Evolutionary conservation across 2,329 filamentous ascomycete species (phyloP).

Genomic region (Pseudogymnoascus sp.): DNA sequence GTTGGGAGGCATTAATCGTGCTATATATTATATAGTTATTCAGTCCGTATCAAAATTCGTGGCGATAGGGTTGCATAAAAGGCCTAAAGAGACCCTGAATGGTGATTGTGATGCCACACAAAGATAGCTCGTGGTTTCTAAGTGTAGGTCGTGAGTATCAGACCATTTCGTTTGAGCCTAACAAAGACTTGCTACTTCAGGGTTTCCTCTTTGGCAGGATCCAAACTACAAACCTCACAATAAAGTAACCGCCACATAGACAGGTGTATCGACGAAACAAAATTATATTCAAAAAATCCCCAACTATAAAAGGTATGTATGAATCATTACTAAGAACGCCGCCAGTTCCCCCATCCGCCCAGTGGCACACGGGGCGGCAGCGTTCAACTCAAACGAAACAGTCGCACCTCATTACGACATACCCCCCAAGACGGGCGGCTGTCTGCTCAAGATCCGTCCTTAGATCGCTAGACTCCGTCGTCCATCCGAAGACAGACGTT

Average conservation of each 20-base stretch:
- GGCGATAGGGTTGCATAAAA: not conserved
- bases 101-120: not conserved
- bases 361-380: constrained; percentile 45
- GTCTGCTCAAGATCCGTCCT: constrained; percentile 55
- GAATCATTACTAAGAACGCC: constrained; percentile 98
- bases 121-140: not conserved
- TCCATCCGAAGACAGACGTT: constrained; percentile 13
- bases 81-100: not conserved
- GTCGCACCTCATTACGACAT: constrained; percentile 58
- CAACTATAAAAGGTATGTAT: constrained; percentile 50
- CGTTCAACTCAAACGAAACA: constrained; percentile 99
- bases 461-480: not conserved
- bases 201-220: not conserved
- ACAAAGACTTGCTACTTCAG: not conserved
- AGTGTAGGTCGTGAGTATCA: not conserved
- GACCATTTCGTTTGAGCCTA: not conserved
- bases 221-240: not conserved
- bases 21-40: not conserved
- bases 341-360: constrained; percentile 43
- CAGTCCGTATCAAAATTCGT: not conserved
- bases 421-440: constrained; percentile 78
- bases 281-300: not conserved
- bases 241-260: not conserved
- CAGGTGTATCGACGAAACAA: not conserved
- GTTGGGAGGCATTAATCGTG: not conserved